A percentile compares a stretch with the other conserved stretches of the same genome.
Evolutionary conservation across 179 eudicot genomes (phyloP).

Genomic region (Actinidia polygama): DNA sequence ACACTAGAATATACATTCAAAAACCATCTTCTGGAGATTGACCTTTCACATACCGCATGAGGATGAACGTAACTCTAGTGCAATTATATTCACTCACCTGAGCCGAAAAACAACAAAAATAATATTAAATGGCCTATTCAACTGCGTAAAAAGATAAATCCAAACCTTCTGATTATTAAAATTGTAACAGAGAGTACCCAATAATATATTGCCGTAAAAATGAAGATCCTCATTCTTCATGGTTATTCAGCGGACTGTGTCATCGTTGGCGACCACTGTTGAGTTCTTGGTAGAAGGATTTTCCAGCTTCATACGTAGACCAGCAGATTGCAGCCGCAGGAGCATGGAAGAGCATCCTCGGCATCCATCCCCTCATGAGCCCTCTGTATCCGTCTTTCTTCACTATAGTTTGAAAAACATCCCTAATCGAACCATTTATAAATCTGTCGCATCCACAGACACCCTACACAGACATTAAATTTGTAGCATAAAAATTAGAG

Average conservation of each 20-base stretch:
- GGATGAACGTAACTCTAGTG: no score
- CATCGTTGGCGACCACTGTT: slow-evolving; percentile 33
- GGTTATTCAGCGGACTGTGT: slow-evolving; percentile 31
- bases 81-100: no score
- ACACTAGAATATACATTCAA: no score
- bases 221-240: neutral
- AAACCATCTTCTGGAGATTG: no score
- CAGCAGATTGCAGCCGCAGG: slow-evolving; percentile 97
- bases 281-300: slow-evolving; percentile 65
- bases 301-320: slow-evolving; percentile 93
- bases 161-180: no score
- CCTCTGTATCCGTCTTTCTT: slow-evolving; percentile 81
- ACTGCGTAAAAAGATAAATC: no score
- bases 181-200: neutral
- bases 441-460: slow-evolving; percentile 96
- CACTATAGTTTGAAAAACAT: slow-evolving; percentile 63
- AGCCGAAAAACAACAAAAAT: no score
- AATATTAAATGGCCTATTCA: no score
- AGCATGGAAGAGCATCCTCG: slow-evolving; percentile 93
- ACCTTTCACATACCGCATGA: no score
- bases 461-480: slow-evolving; percentile 56
- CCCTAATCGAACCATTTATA: slow-evolving; percentile 62
- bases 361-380: slow-evolving; percentile 85
- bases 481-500: neutral
- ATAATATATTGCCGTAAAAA: slow-evolving; percentile 19